phyloP scores from a whole-genome alignment of 805 yeast species.

The Nakazawaea wyomingensis region DNA sequence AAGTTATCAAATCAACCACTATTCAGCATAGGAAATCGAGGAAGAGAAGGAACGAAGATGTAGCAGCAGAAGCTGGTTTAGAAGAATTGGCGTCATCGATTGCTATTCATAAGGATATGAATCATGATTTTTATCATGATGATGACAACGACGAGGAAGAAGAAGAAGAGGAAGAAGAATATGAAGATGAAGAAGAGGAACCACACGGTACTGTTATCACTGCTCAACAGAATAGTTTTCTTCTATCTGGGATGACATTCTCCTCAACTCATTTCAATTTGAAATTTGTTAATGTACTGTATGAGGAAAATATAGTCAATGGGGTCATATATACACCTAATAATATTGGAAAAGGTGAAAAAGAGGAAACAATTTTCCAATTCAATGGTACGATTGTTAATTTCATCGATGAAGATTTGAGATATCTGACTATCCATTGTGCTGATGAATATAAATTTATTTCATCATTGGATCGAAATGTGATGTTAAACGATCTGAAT shows the following conservation, averaged over 20 bases:
- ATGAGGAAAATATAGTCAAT: constrained; percentile 4
- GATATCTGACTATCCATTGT: constrained; percentile 19
- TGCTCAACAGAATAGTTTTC: constrained; percentile 2
- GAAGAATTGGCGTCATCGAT: no score
- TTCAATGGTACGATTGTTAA: constrained; percentile 27
- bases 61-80: not conserved
- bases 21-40: not conserved
- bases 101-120: no score
- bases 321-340: not conserved
- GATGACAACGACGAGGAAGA: not conserved
- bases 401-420: constrained; percentile 24
- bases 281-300: constrained; percentile 2
- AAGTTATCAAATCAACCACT: no score
- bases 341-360: no score
- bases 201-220: not conserved
- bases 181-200: not conserved
- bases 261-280: not conserved
- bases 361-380: no score
- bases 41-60: constrained; percentile 1
- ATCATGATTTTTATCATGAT: no score
- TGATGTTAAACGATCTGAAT: constrained; percentile 22
- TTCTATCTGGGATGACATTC: constrained; percentile 5
- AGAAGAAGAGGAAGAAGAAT: not conserved
- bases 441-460: constrained; percentile 22
- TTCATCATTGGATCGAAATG: not conserved